A percentile compares a stretch with the other conserved stretches of the same genome.
Conservation (phyloP, 305 asterid species). For the Withania somnifera region DNA sequence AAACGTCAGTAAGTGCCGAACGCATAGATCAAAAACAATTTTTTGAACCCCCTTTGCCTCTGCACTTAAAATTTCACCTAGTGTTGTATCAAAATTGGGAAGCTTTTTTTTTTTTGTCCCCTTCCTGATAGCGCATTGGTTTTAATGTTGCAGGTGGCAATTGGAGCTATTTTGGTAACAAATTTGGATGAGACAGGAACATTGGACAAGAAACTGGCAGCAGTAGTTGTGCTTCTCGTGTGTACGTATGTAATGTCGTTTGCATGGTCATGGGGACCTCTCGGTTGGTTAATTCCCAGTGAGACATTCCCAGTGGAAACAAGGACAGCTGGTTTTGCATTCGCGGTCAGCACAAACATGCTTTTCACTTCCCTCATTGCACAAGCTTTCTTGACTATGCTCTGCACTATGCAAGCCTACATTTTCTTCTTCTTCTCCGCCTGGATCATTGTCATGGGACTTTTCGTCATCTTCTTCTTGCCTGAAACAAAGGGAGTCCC, state of each 20-base stretch:
- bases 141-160: not conserved
- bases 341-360: conserved; percentile 18
- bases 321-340: conserved; percentile 15
- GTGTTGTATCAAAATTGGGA: not conserved
- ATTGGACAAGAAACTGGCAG: not conserved
- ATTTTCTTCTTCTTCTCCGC: conserved; percentile 18
- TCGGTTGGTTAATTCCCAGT: conserved; percentile 17
- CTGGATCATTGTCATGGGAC: conserved; percentile 13
- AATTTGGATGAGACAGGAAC: conserved; percentile 4
- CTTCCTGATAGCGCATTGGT: not conserved
- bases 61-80: not conserved
- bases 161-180: conserved; percentile 2
- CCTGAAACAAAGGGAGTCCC: conserved; percentile 17
- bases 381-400: conserved; percentile 14
- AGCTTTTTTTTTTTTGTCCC: not conserved
- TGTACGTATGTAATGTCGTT: conserved; percentile 12
- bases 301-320: conserved; percentile 15
- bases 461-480: conserved; percentile 7
- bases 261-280: conserved; percentile 22
- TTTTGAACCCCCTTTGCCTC: not conserved
- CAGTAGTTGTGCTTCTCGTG: conserved; percentile 5
- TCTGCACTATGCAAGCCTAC: conserved; percentile 6
- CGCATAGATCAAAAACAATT: not conserved
- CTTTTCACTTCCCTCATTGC: conserved; percentile 14
- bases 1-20: not conserved